Evolutionary conservation across 1,284 basidiomycete genomes (phyloP), one percentile per base, ranked within the genome.

Genomic region (Heterobasidion occidentale): DNA sequence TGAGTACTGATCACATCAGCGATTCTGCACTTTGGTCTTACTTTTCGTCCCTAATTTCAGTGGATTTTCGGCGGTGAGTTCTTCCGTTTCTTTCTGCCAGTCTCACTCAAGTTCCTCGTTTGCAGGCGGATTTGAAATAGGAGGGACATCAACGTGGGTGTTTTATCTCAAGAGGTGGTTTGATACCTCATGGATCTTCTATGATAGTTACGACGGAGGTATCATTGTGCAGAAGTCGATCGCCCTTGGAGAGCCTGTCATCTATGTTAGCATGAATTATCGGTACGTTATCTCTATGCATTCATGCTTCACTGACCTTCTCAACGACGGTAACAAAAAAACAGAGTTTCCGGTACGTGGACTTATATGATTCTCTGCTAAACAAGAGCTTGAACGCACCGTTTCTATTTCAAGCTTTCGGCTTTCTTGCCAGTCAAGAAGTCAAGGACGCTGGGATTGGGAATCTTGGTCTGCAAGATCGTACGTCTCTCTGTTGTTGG

Each of bases 391-490:
- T 8, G 47, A 27, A 20, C 20, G 8, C 20, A 12, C 20, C 15
- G 27, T 49, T 12, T 17, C 47, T n/a, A 20, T 49, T n/a, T 49
- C 20, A n/a, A 66, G 67, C 64, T 2, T 68, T 68, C 59, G 72
- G 71, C 2, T 73, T 72, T 58, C 57, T 71, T 52, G 68, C 67
- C 36, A 65, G 73, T 27, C 59, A 67, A 54, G 70, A 73, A 58
- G 64, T 71, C 4, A 65, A 66, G 20, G 64, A 61, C 1, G 72
- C 68, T n/a, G 70, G 71, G 12, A 61, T 69, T 3, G 64, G 67
- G 15, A 76, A 76, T 57, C 64, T 74, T 0, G 75, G 75, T 11
- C 60, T 73, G 6, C 63, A 60, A 49, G 69, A 70, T 57, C 70
- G 70, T 71, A 57, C 61, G 68, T 62, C 3, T 15, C 15, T 46